Evolutionary conservation across 2,329 filamentous ascomycete species (phyloP), one percentile per base, ranked within the genome.

Genomic region (Setomelanomma holmii): DNA sequence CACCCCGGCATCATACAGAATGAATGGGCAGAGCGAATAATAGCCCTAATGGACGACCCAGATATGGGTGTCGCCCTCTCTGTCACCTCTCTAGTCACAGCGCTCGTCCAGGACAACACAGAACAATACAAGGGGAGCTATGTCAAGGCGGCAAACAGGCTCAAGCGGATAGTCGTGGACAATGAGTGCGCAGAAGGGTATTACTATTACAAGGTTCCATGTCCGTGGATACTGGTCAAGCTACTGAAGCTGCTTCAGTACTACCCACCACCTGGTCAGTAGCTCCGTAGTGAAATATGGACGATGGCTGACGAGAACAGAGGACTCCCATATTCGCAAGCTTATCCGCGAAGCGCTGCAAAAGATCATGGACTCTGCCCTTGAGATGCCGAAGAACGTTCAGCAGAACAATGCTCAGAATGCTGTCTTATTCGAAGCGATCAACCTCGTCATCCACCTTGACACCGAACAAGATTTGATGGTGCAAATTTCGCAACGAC

Each of bases 391-490:
- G 46, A 99, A 98, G 79, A 99, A 99, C 67, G 95, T 99, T 14
- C 95, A 99, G 76, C 95, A 99, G 73, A 99, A 99, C 76, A 99
- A 99, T 72, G 95, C 95, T 0, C 95, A 98, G 71, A 99, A 99
- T 69, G 95, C 95, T 0, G 92, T 99, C 12, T 82, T 99, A 1
- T 99, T 99, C 69, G 95, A 99, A 79, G 96, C 95, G 20, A 99
- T 99, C 75, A 97, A 99, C 72, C 85, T 99, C 39, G 95, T 97
- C 64, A 99, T 99, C 61, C 95, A 99, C 71, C 84, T 99, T 20
- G 95, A 98, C 65, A 97, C 92, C 0, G 95, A 99, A 74, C 90
- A 93, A 61, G 89, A 89, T 19, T 81, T 99, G 46, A 97, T 99
- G 92, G 89, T 96, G 67, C 93, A 98, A 68, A 96, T 99, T 56